Conservation (phyloP, 2,329 filamentous ascomycete species). For the Fusarium tricinctum region DNA sequence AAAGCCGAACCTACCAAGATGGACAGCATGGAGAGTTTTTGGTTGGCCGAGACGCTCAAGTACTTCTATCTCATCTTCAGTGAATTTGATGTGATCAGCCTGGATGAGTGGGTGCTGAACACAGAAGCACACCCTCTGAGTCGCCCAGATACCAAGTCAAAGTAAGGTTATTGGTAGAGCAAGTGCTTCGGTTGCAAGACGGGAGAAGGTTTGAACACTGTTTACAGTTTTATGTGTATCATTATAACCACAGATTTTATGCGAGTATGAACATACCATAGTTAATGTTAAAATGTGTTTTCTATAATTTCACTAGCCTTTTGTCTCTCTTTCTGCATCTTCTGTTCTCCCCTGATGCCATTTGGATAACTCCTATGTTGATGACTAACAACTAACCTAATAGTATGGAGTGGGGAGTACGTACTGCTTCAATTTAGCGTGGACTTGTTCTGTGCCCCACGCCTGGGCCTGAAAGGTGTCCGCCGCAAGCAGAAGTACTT, state of each 20-base stretch:
- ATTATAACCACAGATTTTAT: constrained; percentile 13
- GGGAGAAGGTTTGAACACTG: constrained; percentile 12
- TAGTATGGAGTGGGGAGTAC: constrained; percentile 17
- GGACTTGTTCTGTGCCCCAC: constrained; percentile 43
- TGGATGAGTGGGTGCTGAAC: constrained; percentile 74
- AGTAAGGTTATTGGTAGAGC: constrained; percentile 23
- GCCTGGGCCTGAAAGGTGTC: constrained; percentile 50
- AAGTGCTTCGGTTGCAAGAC: constrained; percentile 2
- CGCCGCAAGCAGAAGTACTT: constrained; percentile 41
- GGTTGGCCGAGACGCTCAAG: constrained; percentile 77
- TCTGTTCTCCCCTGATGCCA: no score
- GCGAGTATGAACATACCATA: constrained; percentile 8
- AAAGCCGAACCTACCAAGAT: constrained; percentile 54
- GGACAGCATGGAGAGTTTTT: constrained; percentile 82
- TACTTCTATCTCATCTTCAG: constrained; percentile 76
- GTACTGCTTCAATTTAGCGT: constrained; percentile 32
- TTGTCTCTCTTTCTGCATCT: not conserved
- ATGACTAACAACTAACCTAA: constrained; percentile 40
- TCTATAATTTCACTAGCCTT: not conserved
- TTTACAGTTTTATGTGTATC: constrained; percentile 25
- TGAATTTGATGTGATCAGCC: constrained; percentile 69
- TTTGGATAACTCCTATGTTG: not conserved
- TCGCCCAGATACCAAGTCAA: constrained; percentile 40
- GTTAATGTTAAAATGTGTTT: not conserved
- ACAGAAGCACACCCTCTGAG: constrained; percentile 69